These are phyloP conservation scores for Meyerozyma smithsonii DNA, from an alignment of 1,139 yeast species.

Conservation along the genomic window DNA sequence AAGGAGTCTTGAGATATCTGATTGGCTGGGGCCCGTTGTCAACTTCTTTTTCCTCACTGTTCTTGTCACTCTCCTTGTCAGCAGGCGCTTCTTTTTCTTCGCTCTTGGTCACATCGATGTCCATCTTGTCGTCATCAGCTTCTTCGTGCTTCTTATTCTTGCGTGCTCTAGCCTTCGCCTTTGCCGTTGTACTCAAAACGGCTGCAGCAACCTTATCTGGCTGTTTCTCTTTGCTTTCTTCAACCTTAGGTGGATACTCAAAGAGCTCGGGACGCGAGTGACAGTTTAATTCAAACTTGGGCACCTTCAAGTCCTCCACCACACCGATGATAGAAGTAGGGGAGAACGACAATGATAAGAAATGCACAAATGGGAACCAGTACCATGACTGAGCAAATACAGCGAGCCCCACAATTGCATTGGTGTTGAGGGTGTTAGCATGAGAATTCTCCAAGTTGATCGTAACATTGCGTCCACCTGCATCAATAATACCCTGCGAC, in stretches of 20 bases:
- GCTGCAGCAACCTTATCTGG: slow-evolving; percentile 92
- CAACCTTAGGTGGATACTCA: slow-evolving; percentile 87
- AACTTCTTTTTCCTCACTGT: slow-evolving; percentile 27
- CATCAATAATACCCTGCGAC: slow-evolving; percentile 97
- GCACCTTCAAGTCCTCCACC: slow-evolving; percentile 79
- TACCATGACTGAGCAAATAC: slow-evolving; percentile 95
- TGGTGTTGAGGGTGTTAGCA: slow-evolving; percentile 84
- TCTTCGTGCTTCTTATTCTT: slow-evolving; percentile 51
- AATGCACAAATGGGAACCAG: slow-evolving; percentile 97
- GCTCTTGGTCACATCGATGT: slow-evolving; percentile 20
- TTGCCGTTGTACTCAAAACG: slow-evolving; percentile 86
- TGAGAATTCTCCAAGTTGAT: slow-evolving; percentile 86
- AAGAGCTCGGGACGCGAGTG: slow-evolving; percentile 76
- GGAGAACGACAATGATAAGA: slow-evolving; percentile 83
- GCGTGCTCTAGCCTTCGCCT: slow-evolving; percentile 89
- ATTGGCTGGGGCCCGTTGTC: slow-evolving; percentile 25
- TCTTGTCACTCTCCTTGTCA: slow-evolving; percentile 13
- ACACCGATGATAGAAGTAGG: slow-evolving; percentile 92
- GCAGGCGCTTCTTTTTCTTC: slow-evolving; percentile 12
- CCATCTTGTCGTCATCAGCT: slow-evolving; percentile 30
- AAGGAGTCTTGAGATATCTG: slow-evolving; percentile 55
- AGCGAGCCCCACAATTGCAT: slow-evolving; percentile 88
- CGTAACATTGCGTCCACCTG: slow-evolving; percentile 98
- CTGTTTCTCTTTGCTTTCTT: slow-evolving; percentile 74
- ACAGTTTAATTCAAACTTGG: slow-evolving; percentile 76